Evolutionary conservation across 257 asterid genomes (phyloP).

Genomic region (Linderniella brevidens): DNA sequence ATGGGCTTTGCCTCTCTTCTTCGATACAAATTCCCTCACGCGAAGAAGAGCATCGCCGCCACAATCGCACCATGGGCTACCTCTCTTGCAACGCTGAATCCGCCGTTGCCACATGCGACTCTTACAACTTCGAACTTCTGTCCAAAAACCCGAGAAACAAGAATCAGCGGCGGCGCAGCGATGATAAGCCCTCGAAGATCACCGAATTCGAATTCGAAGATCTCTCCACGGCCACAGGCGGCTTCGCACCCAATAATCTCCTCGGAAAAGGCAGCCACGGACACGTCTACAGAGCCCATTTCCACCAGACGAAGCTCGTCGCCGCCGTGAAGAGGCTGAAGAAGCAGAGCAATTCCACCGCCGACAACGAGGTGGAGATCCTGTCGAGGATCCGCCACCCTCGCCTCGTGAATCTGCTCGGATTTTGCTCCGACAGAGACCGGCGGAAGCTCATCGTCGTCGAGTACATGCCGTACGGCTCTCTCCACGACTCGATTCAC

Average conservation of each 20-base stretch:
- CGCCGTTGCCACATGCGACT: constrained; percentile 52
- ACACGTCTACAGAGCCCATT: constrained; percentile 44
- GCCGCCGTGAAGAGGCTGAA: constrained; percentile 58
- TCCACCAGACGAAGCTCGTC: constrained; percentile 17
- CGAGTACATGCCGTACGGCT: constrained; percentile 75
- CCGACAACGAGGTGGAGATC: constrained; percentile 62
- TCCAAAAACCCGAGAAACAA: constrained; percentile 10
- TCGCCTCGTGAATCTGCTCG: constrained; percentile 56
- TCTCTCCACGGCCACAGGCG: constrained; percentile 44
- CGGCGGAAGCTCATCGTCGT: constrained; percentile 46
- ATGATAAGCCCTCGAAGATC: constrained; percentile 12
- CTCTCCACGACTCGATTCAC: constrained; percentile 54
- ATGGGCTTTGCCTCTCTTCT: too few species aligned
- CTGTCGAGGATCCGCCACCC: constrained; percentile 45
- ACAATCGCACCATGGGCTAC: constrained; percentile 31
- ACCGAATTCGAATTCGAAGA: constrained; percentile 35
- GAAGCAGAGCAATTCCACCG: constrained; percentile 16
- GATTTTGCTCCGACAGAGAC: constrained; percentile 27
- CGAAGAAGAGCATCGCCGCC: too few species aligned
- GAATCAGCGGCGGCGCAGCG: constrained; percentile 4
- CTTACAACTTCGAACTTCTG: constrained; percentile 30
- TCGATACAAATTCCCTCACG: too few species aligned
- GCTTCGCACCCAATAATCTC: constrained; percentile 44
- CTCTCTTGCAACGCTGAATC: constrained; percentile 59
- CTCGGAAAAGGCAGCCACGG: constrained; percentile 86